phyloP scores from a whole-genome alignment of 371 early-diverging fungal genomes.

The Lichtheimia ornata region DNA sequence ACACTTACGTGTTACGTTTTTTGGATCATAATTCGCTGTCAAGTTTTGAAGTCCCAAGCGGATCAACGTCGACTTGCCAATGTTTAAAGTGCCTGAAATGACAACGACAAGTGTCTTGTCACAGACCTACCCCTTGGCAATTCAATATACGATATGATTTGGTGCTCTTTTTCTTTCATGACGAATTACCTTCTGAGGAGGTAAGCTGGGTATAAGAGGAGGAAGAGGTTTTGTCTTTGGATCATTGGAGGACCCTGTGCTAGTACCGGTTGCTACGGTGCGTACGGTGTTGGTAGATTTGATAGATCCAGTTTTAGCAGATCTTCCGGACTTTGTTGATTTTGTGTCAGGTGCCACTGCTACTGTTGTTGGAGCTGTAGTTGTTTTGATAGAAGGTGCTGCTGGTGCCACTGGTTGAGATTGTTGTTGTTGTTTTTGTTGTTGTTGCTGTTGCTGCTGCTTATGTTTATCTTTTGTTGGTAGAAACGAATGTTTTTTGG shows the following conservation, averaged over 20 bases:
- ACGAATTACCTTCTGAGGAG: too few relatives aligned
- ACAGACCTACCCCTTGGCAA: neutral
- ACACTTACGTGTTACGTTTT: slow-evolving; percentile 25
- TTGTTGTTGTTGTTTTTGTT: neutral
- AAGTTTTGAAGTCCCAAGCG: slow-evolving; percentile 31
- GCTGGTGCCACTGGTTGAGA: too few relatives aligned
- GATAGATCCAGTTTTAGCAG: neutral
- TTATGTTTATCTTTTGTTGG: neutral
- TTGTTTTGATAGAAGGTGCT: neutral
- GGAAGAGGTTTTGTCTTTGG: slow-evolving; percentile 13
- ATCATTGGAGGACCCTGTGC: slow-evolving; percentile 4
- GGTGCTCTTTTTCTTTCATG: neutral
- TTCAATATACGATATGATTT: slow-evolving; percentile 1
- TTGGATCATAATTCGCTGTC: slow-evolving; percentile 25
- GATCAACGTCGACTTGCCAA: slow-evolving; percentile 45
- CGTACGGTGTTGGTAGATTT: neutral
- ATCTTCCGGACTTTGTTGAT: slow-evolving; percentile 7
- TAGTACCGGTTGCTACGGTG: neutral
- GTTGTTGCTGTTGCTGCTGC: neutral
- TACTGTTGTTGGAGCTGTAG: slow-evolving; percentile 3
- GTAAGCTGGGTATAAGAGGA: neutral
- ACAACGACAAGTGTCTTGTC: slow-evolving; percentile 26
- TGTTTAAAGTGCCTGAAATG: slow-evolving; percentile 31
- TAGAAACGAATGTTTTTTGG: slow-evolving; percentile 1
- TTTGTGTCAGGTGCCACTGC: neutral